Percentiles rank a stretch among this genome's conserved stretches.
These are phyloP conservation scores for Xylaria sp. DNA, from an alignment of 2,329 filamentous ascomycete genomes.

Conservation along the genomic window DNA sequence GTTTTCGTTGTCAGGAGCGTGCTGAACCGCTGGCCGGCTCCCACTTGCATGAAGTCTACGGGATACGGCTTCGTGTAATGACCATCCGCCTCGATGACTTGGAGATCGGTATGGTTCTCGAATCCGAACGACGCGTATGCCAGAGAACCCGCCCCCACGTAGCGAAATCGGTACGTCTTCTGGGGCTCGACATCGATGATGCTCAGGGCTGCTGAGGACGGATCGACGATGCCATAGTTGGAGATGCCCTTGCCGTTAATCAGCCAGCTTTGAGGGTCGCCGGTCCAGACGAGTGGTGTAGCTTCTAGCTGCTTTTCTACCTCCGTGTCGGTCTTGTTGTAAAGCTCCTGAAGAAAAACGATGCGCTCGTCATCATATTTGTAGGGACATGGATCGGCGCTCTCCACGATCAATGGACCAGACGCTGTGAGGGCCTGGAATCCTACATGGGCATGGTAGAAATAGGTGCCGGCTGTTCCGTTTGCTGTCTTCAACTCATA, in stretches of 20 bases:
- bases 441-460: slow-evolving; percentile 31
- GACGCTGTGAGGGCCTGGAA: slow-evolving; percentile 30
- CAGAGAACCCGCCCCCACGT: slow-evolving; percentile 19
- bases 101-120: slow-evolving; percentile 28
- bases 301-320: slow-evolving; percentile 13
- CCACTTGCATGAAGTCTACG: slow-evolving; percentile 28
- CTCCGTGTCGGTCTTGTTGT: slow-evolving; percentile 20
- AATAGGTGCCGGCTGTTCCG: slow-evolving; percentile 29
- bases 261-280: slow-evolving; percentile 27
- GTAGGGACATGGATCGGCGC: slow-evolving; percentile 19
- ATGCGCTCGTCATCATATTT: slow-evolving; percentile 27
- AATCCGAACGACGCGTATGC: slow-evolving; percentile 25
- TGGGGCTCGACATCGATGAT: slow-evolving; percentile 25
- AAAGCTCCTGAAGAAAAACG: slow-evolving; percentile 28
- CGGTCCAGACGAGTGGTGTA: slow-evolving; percentile 21
- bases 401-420: slow-evolving; percentile 29
- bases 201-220: slow-evolving; percentile 15
- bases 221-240: slow-evolving; percentile 26
- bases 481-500: slow-evolving; percentile 27
- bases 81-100: slow-evolving; percentile 28
- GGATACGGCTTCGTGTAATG: slow-evolving; percentile 27
- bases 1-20: slow-evolving; percentile 24
- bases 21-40: slow-evolving; percentile 28
- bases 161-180: slow-evolving; percentile 29
- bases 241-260: slow-evolving; percentile 34